Conservation (phyloP, 2,329 filamentous ascomycete genomes). For the Ophiostoma novo-ulmi region DNA sequence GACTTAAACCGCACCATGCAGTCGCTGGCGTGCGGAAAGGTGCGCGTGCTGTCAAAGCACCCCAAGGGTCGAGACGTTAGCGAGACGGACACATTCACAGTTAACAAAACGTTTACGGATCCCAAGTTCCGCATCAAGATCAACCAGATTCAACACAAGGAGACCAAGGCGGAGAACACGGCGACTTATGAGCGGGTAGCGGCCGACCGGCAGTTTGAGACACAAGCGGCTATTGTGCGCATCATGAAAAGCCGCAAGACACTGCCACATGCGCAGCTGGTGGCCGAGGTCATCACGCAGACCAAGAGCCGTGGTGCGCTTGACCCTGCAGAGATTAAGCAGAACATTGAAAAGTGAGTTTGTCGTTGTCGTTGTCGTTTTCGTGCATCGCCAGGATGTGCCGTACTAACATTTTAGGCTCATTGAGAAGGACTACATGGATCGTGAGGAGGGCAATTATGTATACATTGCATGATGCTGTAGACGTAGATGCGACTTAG, state of each 20-base stretch:
- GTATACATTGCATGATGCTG: slow-evolving; percentile 58
- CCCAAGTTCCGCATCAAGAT: slow-evolving; percentile 78
- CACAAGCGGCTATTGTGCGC: slow-evolving; percentile 90
- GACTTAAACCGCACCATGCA: slow-evolving; percentile 89
- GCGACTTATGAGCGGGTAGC: slow-evolving; percentile 86
- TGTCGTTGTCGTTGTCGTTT: slow-evolving; percentile 20
- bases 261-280: slow-evolving; percentile 79
- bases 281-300: slow-evolving; percentile 86
- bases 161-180: slow-evolving; percentile 92
- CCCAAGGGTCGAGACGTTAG: slow-evolving; percentile 80
- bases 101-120: slow-evolving; percentile 73
- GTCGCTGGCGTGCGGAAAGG: slow-evolving; percentile 86
- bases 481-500: background rate
- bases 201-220: slow-evolving; percentile 89
- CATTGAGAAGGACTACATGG: slow-evolving; percentile 91
- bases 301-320: slow-evolving; percentile 82
- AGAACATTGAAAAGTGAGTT: slow-evolving; percentile 87
- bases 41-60: slow-evolving; percentile 75
- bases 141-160: slow-evolving; percentile 96
- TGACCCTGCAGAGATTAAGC: slow-evolving; percentile 84
- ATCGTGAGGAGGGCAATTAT: slow-evolving; percentile 68
- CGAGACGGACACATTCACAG: slow-evolving; percentile 72
- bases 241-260: slow-evolving; percentile 94
- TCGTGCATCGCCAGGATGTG: background rate
- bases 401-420: slow-evolving; percentile 47